Conservation (phyloP, 73 alveolate species). For the Breviolum minutum region DNA sequence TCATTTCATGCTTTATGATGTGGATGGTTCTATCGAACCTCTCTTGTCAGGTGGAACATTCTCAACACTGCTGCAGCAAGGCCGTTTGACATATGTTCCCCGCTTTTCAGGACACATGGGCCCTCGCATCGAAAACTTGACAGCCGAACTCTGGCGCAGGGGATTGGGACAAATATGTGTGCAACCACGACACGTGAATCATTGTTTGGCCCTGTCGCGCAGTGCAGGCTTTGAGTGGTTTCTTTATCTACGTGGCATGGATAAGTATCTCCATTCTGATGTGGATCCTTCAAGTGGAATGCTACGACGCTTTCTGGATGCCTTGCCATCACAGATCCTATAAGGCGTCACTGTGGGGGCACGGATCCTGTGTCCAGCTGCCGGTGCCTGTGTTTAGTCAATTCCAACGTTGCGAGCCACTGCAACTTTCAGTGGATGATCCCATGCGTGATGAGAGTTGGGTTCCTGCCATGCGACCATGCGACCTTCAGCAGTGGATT, state of each 20-base stretch:
- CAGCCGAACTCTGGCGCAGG: slow-evolving; percentile 12
- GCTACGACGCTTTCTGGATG: slow-evolving; percentile 10
- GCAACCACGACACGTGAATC: slow-evolving; percentile 27
- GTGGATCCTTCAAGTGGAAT: slow-evolving; percentile 25
- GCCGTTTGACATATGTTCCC: background rate
- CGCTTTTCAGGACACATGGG: slow-evolving; percentile 4
- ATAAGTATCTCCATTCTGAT: slow-evolving; percentile 33
- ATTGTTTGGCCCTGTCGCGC: slow-evolving; percentile 7
- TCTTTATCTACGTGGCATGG: background rate
- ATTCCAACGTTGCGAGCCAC: slow-evolving; percentile 23
- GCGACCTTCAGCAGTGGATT: background rate
- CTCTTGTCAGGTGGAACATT: background rate
- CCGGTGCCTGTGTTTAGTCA: slow-evolving; percentile 28
- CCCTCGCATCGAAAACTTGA: background rate
- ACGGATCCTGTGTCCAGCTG: slow-evolving; percentile 1
- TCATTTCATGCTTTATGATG: background rate
- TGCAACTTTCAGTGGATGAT: slow-evolving; percentile 9
- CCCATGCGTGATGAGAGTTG: slow-evolving; percentile 21
- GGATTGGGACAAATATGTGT: background rate
- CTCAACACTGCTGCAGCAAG: background rate
- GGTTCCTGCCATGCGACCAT: slow-evolving; percentile 40
- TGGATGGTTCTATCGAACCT: slow-evolving; percentile 28
- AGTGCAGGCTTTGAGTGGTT: slow-evolving; percentile 43
- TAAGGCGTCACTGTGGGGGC: slow-evolving; percentile 27
- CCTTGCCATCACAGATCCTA: background rate